Evolutionary conservation across 2,329 filamentous ascomycete genomes (phyloP), one percentile per base, ranked within the genome.

Genomic region (Talaromyces islandicus): DNA sequence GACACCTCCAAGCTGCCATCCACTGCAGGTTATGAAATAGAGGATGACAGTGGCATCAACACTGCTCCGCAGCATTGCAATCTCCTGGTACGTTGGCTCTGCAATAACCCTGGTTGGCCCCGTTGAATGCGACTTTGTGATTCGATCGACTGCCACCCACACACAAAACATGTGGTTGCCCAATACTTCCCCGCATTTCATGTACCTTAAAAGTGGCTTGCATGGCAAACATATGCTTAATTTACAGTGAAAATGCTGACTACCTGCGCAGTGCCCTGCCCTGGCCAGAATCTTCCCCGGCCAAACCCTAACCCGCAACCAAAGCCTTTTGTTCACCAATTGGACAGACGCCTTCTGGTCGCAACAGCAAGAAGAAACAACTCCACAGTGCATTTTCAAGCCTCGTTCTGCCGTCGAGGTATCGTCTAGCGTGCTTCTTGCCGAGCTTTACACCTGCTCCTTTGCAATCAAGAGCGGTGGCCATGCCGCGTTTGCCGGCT

Each of bases 391-490:
- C 51, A 64, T 73, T 41, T 73, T 76, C 64, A 66, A 69, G 21
- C 72, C 73, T 6, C 58, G 63, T 4, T 61, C 57, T 10, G 64
- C 69, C 24, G 58, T 62, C 6, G 68, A 76, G 7, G 70, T 75
- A 11, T 69, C 72, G n/a, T 60, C 65, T n/a, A 62, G 66, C 7
- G 60, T 77, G 4, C 60, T 73, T 19, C 56, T 75, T n/a, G 66
- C 69, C 7, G 67, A 67, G 4, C 54, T 70, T 1, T 70, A 68
- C 3, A 60, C 64, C 6, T 77, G 75, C 30, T 68, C 70, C 0
- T 86, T 86, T 63, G 83, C 83, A 7, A 70, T 84, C 64, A 82
- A 83, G 64, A 81, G 80, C 7, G 84, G 83, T 29, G 84, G 84
- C 0, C 83, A 86, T 69, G 82, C 81, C 60, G 80, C 82, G 4